A percentile compares a stretch with the other conserved stretches of the same genome.
Conservation (phyloP, 768 basidiomycete genomes). For the Podaxis pistillaris region DNA sequence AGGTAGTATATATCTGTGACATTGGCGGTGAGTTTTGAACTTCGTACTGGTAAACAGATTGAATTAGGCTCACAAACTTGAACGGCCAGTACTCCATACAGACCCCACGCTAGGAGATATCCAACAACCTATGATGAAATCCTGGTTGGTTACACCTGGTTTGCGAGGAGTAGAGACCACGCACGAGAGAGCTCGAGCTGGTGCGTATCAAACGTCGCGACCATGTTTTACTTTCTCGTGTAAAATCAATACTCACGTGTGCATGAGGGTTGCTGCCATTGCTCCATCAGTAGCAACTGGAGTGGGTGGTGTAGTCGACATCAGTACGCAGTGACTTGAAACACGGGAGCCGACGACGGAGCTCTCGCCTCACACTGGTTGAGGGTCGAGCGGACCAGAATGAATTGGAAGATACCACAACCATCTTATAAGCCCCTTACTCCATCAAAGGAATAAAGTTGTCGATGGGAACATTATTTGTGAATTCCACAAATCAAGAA, state of each 20-base stretch:
- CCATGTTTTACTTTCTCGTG: not conserved
- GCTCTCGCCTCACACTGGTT: not conserved
- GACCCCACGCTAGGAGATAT: constrained; percentile 28
- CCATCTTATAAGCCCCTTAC: no score
- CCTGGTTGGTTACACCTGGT: not conserved
- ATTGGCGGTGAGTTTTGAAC: not conserved
- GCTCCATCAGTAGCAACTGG: not conserved
- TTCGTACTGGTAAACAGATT: not conserved
- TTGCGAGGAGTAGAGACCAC: not conserved
- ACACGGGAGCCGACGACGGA: not conserved
- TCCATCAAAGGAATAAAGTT: no score
- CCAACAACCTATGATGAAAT: constrained; percentile 25
- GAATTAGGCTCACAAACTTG: constrained; percentile 28
- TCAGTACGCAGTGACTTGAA: not conserved
- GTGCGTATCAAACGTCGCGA: not conserved
- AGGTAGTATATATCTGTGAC: constrained; percentile 33
- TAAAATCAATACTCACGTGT: not conserved
- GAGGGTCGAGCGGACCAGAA: not conserved
- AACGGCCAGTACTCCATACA: constrained; percentile 27
- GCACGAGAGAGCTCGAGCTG: not conserved
- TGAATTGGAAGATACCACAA: not conserved
- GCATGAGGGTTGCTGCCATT: not conserved
- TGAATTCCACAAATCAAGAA: no score
- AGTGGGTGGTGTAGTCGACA: not conserved
- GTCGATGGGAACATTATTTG: no score